These are phyloP conservation scores for Coniosporium apollinis DNA, from an alignment of 495 filamentous ascomycete genomes.

Conservation along the genomic window DNA sequence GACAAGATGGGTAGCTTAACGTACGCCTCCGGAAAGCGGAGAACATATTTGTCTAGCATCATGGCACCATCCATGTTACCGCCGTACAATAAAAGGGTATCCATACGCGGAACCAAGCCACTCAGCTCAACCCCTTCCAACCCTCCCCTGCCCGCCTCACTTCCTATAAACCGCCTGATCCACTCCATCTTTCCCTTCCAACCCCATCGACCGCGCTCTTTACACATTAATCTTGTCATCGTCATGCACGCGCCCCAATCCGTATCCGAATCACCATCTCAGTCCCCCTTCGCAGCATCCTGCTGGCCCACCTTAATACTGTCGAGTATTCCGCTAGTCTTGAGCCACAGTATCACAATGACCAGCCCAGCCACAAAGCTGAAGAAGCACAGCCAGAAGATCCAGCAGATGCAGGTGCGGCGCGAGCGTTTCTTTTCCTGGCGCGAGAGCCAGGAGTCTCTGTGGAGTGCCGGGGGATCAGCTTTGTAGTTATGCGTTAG, in stretches of 20 bases:
- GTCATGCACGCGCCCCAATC: neutral
- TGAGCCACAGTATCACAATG: constrained; percentile 19
- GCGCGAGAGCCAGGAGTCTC: constrained; percentile 27
- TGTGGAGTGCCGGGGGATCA: no score
- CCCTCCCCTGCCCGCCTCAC: neutral
- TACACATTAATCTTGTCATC: neutral
- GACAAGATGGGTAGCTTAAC: no score
- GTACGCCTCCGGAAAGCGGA: no score
- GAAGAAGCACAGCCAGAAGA: constrained; percentile 25
- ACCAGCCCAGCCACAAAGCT: constrained; percentile 22
- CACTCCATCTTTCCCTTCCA: no score
- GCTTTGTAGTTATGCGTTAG: neutral
- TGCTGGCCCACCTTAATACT: constrained; percentile 1
- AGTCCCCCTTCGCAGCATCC: neutral
- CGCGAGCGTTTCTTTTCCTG: constrained; percentile 21
- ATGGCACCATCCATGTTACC: neutral
- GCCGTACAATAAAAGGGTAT: neutral
- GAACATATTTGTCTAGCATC: no score
- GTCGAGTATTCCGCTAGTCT: constrained; percentile 15
- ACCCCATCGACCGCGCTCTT: neutral
- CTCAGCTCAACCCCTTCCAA: constrained; percentile 1
- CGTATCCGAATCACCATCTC: neutral
- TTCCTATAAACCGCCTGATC: no score
- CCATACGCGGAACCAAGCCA: neutral
- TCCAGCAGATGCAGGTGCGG: constrained; percentile 22